Evolutionary conservation across 2,329 filamentous ascomycete genomes (phyloP), one percentile per base, ranked within the genome.

Genomic region (Fusarium sp.): DNA sequence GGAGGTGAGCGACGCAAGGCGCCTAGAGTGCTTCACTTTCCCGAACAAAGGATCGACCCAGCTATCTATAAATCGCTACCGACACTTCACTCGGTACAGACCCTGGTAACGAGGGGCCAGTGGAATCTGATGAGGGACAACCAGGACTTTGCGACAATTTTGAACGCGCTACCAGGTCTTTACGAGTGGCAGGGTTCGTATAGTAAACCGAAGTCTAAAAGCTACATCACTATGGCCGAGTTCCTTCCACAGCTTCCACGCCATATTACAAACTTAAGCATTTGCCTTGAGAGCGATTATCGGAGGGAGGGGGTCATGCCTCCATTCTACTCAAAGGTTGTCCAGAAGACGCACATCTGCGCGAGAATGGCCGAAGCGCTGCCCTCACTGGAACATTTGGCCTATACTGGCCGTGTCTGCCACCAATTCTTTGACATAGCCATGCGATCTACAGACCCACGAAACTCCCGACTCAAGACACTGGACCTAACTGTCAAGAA

Each of bases 1-100:
- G 92, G 91, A n/a, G 91, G 92, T 6, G 90, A 94, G 77, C 87
- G 91, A 68, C 92, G 91, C 76, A 93, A 92, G 78, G 90, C 91
- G 5, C 91, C 91, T 8, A 88, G 89, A 78, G 89, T 94, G 12
- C 67, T 75, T 10, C 78, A 81, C 56, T 81, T 80, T 51, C 64
- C 75, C 24, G 72, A 72, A 24, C 69, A 69, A 29, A 68, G 64
- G 47, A 56, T 60, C 22, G 60, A 73, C 38, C 55, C 63, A n/a
- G 45, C 74, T 2, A 73, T 75, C 32, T 69, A 76, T 24, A 76
- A 80, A 69, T 73, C 76, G 29, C 77, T 89, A 10, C 83, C 85
- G 11, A 72, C 79, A 22, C 81, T 92, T 5, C 78, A 82, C 5
- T 86, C 87, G 5, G 85, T 94, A 32, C 85, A 86, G 56, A 92